Evolutionary conservation across 495 filamentous ascomycete species (phyloP).

Genomic region (Evernia prunastri): DNA sequence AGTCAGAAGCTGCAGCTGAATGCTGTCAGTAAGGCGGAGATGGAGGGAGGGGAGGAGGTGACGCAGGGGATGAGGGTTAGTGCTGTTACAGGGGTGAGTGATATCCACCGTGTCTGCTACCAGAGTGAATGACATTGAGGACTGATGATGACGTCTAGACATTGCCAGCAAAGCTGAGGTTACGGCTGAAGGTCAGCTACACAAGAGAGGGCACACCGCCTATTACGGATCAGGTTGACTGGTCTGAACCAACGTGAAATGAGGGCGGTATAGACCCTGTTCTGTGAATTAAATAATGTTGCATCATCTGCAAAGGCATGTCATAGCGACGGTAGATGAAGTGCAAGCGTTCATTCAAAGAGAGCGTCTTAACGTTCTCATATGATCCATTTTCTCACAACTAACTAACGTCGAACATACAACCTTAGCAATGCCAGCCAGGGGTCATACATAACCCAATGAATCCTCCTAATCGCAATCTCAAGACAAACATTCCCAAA

Average conservation of each 20-base stretch:
- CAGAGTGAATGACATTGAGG: not conserved
- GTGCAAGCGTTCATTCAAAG: not conserved
- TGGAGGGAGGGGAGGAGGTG: conserved; percentile 73
- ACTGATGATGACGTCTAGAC: conserved; percentile 37
- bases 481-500: not conserved
- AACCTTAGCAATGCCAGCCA: not conserved
- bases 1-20: conserved; percentile 86
- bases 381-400: not conserved
- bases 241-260: conserved; percentile 66
- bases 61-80: conserved; percentile 80
- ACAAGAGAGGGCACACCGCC: conserved; percentile 58
- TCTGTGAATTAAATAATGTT: not conserved
- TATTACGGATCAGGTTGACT: conserved; percentile 90
- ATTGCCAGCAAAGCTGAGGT: conserved; percentile 63
- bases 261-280: not conserved
- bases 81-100: conserved; percentile 78
- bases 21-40: conserved; percentile 71
- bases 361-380: not conserved
- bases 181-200: conserved; percentile 82
- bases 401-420: not conserved
- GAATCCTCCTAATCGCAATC: not conserved
- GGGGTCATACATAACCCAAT: no score
- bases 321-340: conserved; percentile 7
- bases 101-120: conserved; percentile 1
- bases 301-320: not conserved